Percentiles rank a stretch among this genome's conserved stretches.
Evolutionary conservation across 2,329 filamentous ascomycete genomes (phyloP).

Genomic region (Aureobasidium zeae): DNA sequence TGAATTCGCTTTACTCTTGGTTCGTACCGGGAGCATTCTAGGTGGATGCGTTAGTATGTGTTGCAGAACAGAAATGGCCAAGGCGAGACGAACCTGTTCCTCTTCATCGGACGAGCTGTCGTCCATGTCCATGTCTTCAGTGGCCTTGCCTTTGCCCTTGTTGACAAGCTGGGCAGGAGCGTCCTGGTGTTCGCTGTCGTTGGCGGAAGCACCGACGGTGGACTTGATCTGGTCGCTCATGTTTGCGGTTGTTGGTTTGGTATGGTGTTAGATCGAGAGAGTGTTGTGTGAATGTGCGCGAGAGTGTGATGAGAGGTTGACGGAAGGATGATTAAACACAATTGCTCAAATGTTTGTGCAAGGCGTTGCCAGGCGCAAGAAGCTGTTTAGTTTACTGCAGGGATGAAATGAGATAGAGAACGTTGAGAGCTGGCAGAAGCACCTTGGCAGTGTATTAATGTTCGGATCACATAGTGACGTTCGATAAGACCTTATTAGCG

Average conservation of each 20-base stretch:
- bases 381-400: neutral
- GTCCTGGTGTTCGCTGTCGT: slow-evolving; percentile 20
- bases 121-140: slow-evolving; percentile 58
- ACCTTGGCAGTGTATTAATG: too few relatives aligned
- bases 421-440: too few relatives aligned
- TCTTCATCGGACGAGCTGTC: slow-evolving; percentile 60
- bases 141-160: slow-evolving; percentile 70
- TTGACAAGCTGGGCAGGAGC: slow-evolving; percentile 44
- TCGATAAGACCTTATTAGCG: neutral
- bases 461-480: neutral
- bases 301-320: neutral
- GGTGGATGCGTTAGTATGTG: slow-evolving; percentile 1
- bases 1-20: slow-evolving; percentile 11
- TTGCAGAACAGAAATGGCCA: slow-evolving; percentile 4
- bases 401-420: neutral
- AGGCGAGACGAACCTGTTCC: slow-evolving; percentile 33
- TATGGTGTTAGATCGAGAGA: neutral
- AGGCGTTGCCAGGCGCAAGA: slow-evolving; percentile 6
- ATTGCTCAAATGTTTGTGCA: slow-evolving; percentile 10
- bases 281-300: neutral
- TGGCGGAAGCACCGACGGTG: slow-evolving; percentile 17
- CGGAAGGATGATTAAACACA: slow-evolving; percentile 5
- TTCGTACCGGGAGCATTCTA: slow-evolving; percentile 10
- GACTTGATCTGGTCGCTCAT: slow-evolving; percentile 24
- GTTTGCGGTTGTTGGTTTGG: slow-evolving; percentile 14